Percentiles rank a stretch among this genome's conserved stretches.
phyloP scores from a whole-genome alignment of 2,329 filamentous ascomycete species.

The Pestalotiopsis sp. region DNA sequence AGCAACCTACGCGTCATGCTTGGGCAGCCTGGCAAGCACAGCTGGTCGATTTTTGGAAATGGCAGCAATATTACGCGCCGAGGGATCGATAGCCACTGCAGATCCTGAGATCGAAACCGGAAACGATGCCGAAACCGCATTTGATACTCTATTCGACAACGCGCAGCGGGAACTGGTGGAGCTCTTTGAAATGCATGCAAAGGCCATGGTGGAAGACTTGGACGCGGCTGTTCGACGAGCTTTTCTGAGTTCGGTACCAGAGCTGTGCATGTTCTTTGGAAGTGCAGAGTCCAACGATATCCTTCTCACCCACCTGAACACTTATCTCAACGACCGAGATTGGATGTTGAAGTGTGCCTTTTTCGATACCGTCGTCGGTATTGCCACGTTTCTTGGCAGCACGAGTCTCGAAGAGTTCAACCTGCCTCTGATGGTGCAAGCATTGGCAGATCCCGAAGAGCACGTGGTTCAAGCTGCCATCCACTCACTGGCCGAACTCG shows the following conservation, averaged over 20 bases:
- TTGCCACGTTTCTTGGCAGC: conserved; percentile 87
- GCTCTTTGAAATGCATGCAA: conserved; percentile 86
- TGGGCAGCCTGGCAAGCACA: conserved; percentile 85
- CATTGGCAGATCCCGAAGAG: conserved; percentile 89
- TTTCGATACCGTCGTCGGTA: conserved; percentile 92
- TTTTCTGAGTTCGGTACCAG: conserved; percentile 88
- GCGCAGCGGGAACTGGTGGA: conserved; percentile 82
- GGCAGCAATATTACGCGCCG: conserved; percentile 83
- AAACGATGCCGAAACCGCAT: conserved; percentile 66
- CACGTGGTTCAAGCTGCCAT: conserved; percentile 91
- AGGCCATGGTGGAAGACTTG: conserved; percentile 83
- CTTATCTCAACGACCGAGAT: conserved; percentile 93
- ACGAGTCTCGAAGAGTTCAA: conserved; percentile 94
- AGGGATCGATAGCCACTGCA: conserved; percentile 76
- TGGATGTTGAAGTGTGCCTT: conserved; percentile 98
- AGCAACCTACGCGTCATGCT: conserved; percentile 89
- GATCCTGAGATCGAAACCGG: conserved; percentile 82
- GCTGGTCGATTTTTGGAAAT: conserved; percentile 87
- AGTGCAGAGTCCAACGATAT: conserved; percentile 92
- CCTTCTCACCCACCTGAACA: conserved; percentile 94
- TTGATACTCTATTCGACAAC: conserved; percentile 84
- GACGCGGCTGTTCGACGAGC: conserved; percentile 87
- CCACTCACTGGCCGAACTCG: conserved; percentile 85
- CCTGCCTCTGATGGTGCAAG: conserved; percentile 92
- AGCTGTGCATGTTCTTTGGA: conserved; percentile 93